Evolutionary conservation across 331 rosid genomes (phyloP), one percentile per base, ranked within the genome.

Genomic region (Malus hybrid): DNA sequence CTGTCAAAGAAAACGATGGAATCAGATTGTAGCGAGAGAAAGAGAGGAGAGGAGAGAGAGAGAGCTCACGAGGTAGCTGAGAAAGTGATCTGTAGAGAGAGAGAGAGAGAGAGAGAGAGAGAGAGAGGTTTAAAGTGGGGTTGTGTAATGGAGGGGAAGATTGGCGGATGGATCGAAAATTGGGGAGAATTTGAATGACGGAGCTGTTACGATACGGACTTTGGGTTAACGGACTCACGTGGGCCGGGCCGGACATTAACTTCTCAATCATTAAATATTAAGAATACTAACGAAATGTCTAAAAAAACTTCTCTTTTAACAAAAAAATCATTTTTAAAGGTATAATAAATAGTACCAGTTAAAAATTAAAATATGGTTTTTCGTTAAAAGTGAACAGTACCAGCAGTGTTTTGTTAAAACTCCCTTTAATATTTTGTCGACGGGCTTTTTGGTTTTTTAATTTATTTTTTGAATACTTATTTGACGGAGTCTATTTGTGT

Each of bases 121-220:
- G 57, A 8, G 67, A 27, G 44, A 20, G 52, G 61, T 63, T 70
- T 60, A 22, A 76, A 75, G 48, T 9, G 66, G 67, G 27, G 36
- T 19, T 33, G 32, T 18, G 64, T 42, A 33, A 28, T 24, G 71
- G 62, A 70, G 68, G n/a, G 31, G 72, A 54, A 22, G 68, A 56
- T 77, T 84, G 93, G 90, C 89, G 93, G 91, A 89, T 81, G 72
- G 78, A 77, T 72, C 87, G 74, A 89, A 79, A 78, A 32, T 22
- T 16, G 2, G 46, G 78, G 57, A 57, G 71, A 71, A 78, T 73
- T 86, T 83, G 84, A 85, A 85, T 79, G 71, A 34, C 63, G 52
- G 36, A 73, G 64, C 67, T 65, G 33, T 24, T 16, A 42, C 22
- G 36, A n/a, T 34, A 18, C 19, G 56, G 70, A 69, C 54, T 29